Evolutionary conservation across 176 grass and related monocot species (phyloP).

Genomic region (Elymus sibiricus): DNA sequence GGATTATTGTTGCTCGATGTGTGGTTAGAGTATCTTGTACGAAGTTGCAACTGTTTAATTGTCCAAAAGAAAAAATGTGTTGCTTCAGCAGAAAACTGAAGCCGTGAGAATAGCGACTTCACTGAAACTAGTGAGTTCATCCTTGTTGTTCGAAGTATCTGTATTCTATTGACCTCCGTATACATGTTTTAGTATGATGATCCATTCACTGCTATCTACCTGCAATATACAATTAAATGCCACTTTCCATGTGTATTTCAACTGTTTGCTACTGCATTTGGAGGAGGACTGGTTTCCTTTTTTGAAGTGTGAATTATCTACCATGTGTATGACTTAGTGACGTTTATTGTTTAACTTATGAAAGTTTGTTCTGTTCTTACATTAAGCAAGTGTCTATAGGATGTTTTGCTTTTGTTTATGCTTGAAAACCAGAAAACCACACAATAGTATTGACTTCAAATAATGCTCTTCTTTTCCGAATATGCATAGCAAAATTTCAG

Average conservation of each 20-base stretch:
- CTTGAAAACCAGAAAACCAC: background rate
- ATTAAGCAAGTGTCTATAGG: background rate
- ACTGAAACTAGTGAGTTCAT: constrained; percentile 43
- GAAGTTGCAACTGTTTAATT: background rate
- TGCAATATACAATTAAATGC: background rate
- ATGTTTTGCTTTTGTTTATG: background rate
- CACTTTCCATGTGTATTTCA: background rate
- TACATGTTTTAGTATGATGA: background rate
- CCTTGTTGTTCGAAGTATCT: background rate
- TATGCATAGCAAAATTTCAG: no score
- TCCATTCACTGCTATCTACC: background rate
- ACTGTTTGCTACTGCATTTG: background rate
- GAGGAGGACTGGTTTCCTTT: background rate
- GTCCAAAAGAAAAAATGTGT: constrained; percentile 70
- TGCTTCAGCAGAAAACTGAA: constrained; percentile 70
- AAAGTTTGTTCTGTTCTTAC: background rate
- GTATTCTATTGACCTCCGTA: background rate
- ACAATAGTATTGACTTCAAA: background rate
- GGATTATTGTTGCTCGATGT: background rate
- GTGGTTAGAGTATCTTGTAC: constrained; percentile 1
- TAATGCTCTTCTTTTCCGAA: background rate
- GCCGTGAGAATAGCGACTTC: constrained; percentile 51
- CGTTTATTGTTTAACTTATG: background rate
- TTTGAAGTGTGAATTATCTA: background rate
- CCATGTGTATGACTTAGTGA: background rate